A percentile compares a stretch with the other conserved stretches of the same genome.
phyloP scores from a whole-genome alignment of 306 rosid species.

The Leucaena leucocephala region DNA sequence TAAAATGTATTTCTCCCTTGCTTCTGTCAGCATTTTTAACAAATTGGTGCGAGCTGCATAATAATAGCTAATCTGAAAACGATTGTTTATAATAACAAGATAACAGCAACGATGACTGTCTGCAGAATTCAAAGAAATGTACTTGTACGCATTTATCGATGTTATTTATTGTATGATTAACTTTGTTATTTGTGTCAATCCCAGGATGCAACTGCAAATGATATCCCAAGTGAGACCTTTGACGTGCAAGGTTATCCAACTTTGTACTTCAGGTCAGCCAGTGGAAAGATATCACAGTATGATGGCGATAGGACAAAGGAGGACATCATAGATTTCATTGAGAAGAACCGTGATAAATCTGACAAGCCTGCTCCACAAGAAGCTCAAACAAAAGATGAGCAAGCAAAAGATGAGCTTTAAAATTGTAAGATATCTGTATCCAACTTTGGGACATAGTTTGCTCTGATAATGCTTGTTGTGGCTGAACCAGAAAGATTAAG shows the following conservation, averaged over 20 bases:
- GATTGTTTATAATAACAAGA: slow-evolving; percentile 11
- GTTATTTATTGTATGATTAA: background rate
- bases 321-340: slow-evolving; percentile 67
- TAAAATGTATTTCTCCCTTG: background rate
- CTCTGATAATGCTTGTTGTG: background rate
- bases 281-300: slow-evolving; percentile 60
- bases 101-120: background rate
- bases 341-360: slow-evolving; percentile 66
- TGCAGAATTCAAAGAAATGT: background rate
- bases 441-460: background rate
- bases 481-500: background rate
- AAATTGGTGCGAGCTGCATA: background rate
- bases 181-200: slow-evolving; percentile 15
- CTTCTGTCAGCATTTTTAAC: background rate
- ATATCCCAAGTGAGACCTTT: slow-evolving; percentile 59
- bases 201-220: slow-evolving; percentile 94
- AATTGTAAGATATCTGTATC: slow-evolving; percentile 40
- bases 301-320: slow-evolving; percentile 80
- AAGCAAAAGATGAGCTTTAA: slow-evolving; percentile 83
- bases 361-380: slow-evolving; percentile 44
- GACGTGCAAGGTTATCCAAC: slow-evolving; percentile 90
- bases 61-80: slow-evolving; percentile 14
- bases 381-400: slow-evolving; percentile 57
- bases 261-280: slow-evolving; percentile 68
- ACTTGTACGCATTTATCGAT: background rate